Evolutionary conservation across 345 rosid genomes (phyloP).

Genomic region (Melaleuca alternifolia): DNA sequence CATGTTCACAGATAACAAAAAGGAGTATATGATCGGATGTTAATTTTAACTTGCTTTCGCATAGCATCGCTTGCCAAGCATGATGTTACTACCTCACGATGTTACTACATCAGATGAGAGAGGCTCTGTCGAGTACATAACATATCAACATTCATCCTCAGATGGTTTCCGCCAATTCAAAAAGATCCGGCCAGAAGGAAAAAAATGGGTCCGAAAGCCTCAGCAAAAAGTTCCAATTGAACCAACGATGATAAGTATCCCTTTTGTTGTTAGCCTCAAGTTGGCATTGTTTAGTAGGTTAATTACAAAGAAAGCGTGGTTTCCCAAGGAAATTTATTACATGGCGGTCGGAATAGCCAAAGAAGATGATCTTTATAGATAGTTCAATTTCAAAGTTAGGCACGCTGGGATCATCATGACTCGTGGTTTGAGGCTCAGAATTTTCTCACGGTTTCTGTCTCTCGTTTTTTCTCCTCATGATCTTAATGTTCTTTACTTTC

Average conservation of each 20-base stretch:
- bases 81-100: not conserved
- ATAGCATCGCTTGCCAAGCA: not conserved
- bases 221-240: not conserved
- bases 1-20: not conserved
- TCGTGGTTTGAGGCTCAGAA: not conserved
- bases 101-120: not conserved
- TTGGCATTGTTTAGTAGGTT: not conserved
- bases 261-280: not conserved
- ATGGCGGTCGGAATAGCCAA: not conserved
- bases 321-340: not conserved
- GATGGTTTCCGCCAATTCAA: not conserved
- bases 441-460: not conserved
- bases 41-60: not conserved
- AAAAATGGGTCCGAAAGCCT: not conserved
- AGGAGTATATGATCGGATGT: not conserved
- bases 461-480: not conserved
- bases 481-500: not conserved
- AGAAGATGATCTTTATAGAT: not conserved
- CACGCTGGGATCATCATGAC: not conserved
- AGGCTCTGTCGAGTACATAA: not conserved
- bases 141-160: not conserved
- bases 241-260: not conserved
- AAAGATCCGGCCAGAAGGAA: not conserved
- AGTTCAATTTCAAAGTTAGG: not conserved
- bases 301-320: not conserved